phyloP scores from a whole-genome alignment of 345 rosid genomes.

The Citrus inodora region DNA sequence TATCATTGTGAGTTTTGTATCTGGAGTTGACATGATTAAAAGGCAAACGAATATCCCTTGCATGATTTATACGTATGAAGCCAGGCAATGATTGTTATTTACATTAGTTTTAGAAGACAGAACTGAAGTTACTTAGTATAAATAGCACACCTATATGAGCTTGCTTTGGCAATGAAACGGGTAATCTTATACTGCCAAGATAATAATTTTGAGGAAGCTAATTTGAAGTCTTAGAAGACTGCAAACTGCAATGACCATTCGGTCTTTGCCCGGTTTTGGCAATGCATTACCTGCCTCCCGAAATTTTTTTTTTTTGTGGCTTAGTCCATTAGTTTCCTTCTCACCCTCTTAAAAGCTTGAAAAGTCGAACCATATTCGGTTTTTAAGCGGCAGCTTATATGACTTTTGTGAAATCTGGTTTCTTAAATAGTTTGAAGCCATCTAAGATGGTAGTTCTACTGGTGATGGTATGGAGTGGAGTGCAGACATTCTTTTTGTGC shows the following conservation, averaged over 20 bases:
- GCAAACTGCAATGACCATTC: not conserved
- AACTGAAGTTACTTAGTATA: not conserved
- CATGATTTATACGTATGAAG: not conserved
- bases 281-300: not conserved
- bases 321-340: not conserved
- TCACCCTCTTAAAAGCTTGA: not conserved
- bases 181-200: not conserved
- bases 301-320: too few relatives aligned
- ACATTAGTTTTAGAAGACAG: not conserved
- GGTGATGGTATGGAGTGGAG: not conserved
- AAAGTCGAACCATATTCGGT: not conserved
- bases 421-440: not conserved
- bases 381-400: not conserved
- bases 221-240: not conserved
- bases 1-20: not conserved
- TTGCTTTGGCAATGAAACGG: not conserved
- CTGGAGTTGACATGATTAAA: not conserved
- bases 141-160: too few relatives aligned
- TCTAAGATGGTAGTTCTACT: not conserved
- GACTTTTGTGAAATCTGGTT: not conserved
- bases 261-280: not conserved
- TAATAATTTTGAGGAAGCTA: not conserved
- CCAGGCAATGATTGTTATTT: not conserved
- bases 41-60: not conserved
- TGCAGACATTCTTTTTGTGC: not conserved